Conservation (phyloP, 2,329 filamentous ascomycete genomes). For the Chrysosporium queenslandicum region DNA sequence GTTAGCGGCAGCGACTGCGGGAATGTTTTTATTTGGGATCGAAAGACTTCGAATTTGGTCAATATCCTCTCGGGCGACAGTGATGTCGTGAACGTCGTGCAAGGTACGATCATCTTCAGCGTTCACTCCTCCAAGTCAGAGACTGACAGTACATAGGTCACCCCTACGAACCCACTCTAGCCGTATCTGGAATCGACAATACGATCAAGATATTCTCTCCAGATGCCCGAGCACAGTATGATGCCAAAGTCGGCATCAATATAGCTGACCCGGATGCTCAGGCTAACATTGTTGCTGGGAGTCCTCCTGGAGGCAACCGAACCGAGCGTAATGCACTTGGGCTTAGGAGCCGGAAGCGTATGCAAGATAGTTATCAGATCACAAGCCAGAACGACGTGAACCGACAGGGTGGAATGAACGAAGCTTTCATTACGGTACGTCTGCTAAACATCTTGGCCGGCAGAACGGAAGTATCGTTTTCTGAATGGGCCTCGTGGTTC, state of each 20-base stretch:
- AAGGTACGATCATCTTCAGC: constrained; percentile 37
- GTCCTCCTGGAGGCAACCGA: constrained; percentile 21
- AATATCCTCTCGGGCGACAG: constrained; percentile 58
- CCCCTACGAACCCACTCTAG: constrained; percentile 57
- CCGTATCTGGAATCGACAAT: constrained; percentile 57
- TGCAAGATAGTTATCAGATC: constrained; percentile 53
- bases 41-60: constrained; percentile 50
- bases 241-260: constrained; percentile 49
- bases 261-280: constrained; percentile 42
- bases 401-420: constrained; percentile 47
- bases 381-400: constrained; percentile 53
- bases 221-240: constrained; percentile 47
- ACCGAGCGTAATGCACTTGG: constrained; percentile 30
- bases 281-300: constrained; percentile 27
- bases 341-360: constrained; percentile 47
- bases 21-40: constrained; percentile 60
- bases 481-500: constrained; percentile 20
- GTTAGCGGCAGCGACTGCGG: constrained; percentile 58
- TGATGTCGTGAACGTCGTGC: constrained; percentile 60
- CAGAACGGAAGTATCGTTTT: constrained; percentile 19
- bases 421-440: constrained; percentile 48
- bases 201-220: constrained; percentile 60
- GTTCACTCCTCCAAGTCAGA: neutral
- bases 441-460: constrained; percentile 19
- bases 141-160: constrained; percentile 38